phyloP scores from a whole-genome alignment of 768 basidiomycete species.

The Fistulinella prunicolor region DNA sequence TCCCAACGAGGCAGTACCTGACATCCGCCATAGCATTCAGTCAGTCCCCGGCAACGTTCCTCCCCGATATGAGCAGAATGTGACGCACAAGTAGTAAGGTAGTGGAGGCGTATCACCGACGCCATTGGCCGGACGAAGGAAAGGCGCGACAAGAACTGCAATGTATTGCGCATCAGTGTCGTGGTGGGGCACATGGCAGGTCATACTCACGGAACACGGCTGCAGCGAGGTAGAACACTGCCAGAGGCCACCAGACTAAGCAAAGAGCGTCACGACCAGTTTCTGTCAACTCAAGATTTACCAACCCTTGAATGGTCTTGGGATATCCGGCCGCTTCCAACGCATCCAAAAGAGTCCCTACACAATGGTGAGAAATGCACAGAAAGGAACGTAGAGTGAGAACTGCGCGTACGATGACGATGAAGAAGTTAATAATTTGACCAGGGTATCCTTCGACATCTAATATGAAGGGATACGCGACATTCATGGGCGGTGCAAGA shows the following conservation, averaged over 20 bases:
- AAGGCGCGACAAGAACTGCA: constrained; percentile 54
- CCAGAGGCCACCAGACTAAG: constrained; percentile 54
- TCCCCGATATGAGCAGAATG: constrained; percentile 13
- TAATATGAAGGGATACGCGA: constrained; percentile 59
- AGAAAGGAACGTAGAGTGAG: constrained; percentile 26
- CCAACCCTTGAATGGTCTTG: constrained; percentile 53
- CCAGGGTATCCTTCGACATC: constrained; percentile 47
- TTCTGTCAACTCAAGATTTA: background rate
- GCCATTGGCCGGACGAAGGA: constrained; percentile 50
- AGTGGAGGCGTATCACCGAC: constrained; percentile 60
- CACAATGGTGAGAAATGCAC: background rate
- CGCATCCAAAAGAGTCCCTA: constrained; percentile 57
- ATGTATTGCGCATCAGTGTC: background rate
- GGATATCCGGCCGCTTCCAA: constrained; percentile 45
- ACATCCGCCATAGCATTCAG: background rate
- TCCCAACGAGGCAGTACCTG: constrained; percentile 55
- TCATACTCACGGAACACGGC: constrained; percentile 48
- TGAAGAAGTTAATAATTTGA: constrained; percentile 55
- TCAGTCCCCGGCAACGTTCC: constrained; percentile 36
- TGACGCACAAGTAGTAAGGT: constrained; percentile 50
- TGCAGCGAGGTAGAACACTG: constrained; percentile 52
- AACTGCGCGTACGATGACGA: constrained; percentile 48
- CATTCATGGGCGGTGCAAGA: constrained; percentile 46
- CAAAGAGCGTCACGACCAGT: constrained; percentile 1
- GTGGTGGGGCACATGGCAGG: constrained; percentile 7